phyloP scores from a whole-genome alignment of 805 yeast genomes.

The Suhomyces prunicola region DNA sequence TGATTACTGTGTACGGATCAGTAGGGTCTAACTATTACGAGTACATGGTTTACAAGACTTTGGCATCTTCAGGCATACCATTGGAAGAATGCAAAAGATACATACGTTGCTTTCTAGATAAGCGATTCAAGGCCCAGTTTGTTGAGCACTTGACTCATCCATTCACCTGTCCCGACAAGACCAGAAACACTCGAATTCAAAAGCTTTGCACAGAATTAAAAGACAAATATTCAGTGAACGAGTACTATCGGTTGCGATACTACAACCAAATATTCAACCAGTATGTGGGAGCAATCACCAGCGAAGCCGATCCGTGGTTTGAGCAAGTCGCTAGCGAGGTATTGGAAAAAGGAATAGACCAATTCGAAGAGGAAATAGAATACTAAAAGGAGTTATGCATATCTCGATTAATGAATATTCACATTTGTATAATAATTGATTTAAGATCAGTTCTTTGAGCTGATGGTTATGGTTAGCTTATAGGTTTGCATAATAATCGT shows the following conservation, averaged over 20 bases:
- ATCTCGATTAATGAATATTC: too few species aligned
- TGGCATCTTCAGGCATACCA: constrained; percentile 3
- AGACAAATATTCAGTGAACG: constrained; percentile 7
- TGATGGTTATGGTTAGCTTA: not conserved
- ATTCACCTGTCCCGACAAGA: constrained; percentile 3
- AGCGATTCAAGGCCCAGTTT: constrained; percentile 14
- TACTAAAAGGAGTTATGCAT: too few species aligned
- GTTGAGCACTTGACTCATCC: constrained; percentile 10
- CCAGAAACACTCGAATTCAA: not conserved
- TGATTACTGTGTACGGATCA: constrained; percentile 15
- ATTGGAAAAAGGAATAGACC: not conserved
- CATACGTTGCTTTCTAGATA: constrained; percentile 5
- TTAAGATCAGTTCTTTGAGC: too few species aligned
- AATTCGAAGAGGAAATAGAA: not conserved
- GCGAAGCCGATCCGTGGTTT: constrained; percentile 14
- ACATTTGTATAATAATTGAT: too few species aligned
- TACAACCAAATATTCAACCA: constrained; percentile 18
- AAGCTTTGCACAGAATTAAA: constrained; percentile 4
- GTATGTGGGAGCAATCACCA: constrained; percentile 15
- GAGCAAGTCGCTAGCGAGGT: not conserved
- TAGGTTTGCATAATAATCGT: too few species aligned
- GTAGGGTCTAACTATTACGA: constrained; percentile 15
- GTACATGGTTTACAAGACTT: constrained; percentile 5
- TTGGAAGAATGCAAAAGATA: not conserved
- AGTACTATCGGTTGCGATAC: constrained; percentile 9